Evolutionary conservation across 805 yeast genomes (phyloP).

Genomic region (Saturnispora besseyi): DNA sequence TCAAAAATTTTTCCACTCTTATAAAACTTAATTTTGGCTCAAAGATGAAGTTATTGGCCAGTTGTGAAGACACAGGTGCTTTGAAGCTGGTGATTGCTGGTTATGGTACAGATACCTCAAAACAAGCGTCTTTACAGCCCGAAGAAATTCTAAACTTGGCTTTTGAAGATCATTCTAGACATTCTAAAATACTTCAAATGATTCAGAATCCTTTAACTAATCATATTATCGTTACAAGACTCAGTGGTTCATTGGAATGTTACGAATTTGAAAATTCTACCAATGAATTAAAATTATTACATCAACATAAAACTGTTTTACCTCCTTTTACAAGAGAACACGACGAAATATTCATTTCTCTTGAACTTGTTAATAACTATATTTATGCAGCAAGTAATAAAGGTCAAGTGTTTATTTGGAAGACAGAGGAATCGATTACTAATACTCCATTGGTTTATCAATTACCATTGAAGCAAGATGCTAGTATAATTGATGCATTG

Average conservation of each 20-base stretch:
- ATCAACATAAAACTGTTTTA: slow-evolving; percentile 2
- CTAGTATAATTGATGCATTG: slow-evolving; percentile 19
- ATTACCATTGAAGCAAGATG: slow-evolving; percentile 27
- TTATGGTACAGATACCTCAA: slow-evolving; percentile 73
- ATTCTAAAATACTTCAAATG: slow-evolving; percentile 29
- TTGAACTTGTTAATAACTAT: slow-evolving; percentile 16
- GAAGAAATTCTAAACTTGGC: slow-evolving; percentile 33
- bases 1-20: not conserved
- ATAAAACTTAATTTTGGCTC: not conserved
- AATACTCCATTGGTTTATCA: slow-evolving; percentile 25
- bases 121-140: slow-evolving; percentile 58
- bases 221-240: slow-evolving; percentile 34
- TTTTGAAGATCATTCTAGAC: slow-evolving; percentile 21
- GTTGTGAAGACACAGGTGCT: slow-evolving; percentile 61
- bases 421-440: slow-evolving; percentile 9
- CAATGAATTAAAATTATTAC: slow-evolving; percentile 7
- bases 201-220: slow-evolving; percentile 20
- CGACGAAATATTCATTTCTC: slow-evolving; percentile 14
- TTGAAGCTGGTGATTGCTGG: slow-evolving; percentile 55
- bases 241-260: slow-evolving; percentile 34
- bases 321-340: not conserved
- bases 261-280: slow-evolving; percentile 24
- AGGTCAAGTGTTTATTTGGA: slow-evolving; percentile 13
- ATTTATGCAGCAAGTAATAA: slow-evolving; percentile 10
- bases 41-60: slow-evolving; percentile 50